A percentile compares a stretch with the other conserved stretches of the same genome.
phyloP scores from a whole-genome alignment of 768 basidiomycete species.

The Kwoniella sp. region DNA sequence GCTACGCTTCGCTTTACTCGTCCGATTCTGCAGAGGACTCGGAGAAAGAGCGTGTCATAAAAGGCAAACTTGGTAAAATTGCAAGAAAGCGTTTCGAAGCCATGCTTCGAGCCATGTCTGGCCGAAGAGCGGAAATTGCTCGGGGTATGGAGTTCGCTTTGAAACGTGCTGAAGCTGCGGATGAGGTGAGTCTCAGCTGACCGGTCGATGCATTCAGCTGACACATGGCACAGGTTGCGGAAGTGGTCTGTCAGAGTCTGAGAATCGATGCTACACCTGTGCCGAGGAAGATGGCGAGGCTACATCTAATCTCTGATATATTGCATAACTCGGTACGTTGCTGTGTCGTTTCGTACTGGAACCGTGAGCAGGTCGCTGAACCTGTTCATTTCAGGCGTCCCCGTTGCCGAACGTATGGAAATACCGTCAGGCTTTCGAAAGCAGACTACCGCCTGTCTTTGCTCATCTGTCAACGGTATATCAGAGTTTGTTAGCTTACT shows the following conservation, averaged over 20 bases:
- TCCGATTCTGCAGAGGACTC: constrained; percentile 94
- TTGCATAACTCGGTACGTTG: constrained; percentile 76
- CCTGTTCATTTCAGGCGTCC: constrained; percentile 60
- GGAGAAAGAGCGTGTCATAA: constrained; percentile 77
- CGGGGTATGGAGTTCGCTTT: constrained; percentile 96
- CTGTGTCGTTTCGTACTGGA: background rate
- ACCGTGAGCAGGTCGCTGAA: background rate
- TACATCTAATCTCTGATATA: constrained; percentile 96
- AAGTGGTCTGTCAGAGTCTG: constrained; percentile 85
- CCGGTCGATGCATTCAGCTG: background rate
- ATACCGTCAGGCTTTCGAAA: constrained; percentile 91
- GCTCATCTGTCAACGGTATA: constrained; percentile 93
- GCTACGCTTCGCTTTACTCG: constrained; percentile 58
- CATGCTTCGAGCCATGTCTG: constrained; percentile 82
- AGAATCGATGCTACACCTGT: constrained; percentile 90
- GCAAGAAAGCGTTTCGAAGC: constrained; percentile 84
- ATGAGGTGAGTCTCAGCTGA: constrained; percentile 66
- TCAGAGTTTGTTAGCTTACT: constrained; percentile 72
- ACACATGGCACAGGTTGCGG: constrained; percentile 66
- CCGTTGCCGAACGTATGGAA: constrained; percentile 96
- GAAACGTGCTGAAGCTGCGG: constrained; percentile 92
- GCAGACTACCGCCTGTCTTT: constrained; percentile 86
- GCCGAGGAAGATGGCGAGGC: constrained; percentile 92
- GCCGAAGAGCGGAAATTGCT: constrained; percentile 85
- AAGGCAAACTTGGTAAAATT: constrained; percentile 73